Evolutionary conservation across 1,139 yeast genomes (phyloP).

Genomic region (Petasospora fabianii): DNA sequence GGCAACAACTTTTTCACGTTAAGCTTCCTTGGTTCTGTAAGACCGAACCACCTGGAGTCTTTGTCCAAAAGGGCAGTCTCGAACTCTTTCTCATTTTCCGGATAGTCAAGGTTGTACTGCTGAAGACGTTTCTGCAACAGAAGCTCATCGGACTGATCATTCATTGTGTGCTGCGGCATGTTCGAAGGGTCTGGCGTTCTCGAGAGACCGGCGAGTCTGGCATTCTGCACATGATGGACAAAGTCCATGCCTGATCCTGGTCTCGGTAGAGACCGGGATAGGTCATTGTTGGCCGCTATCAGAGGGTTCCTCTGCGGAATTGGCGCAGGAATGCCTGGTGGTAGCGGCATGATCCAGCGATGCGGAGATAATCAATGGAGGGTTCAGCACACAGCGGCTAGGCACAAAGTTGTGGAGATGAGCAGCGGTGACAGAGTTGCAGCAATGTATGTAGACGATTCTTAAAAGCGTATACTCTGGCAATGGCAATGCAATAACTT

Average conservation of each 20-base stretch:
- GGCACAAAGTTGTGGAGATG: too few relatives aligned
- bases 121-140: constrained; percentile 36
- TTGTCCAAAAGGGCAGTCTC: constrained; percentile 43
- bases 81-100: constrained; percentile 44
- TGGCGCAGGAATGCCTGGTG: constrained; percentile 26
- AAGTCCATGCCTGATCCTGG: constrained; percentile 19
- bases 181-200: constrained; percentile 24
- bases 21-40: constrained; percentile 49
- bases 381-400: too few relatives aligned
- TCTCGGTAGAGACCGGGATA: constrained; percentile 9
- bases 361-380: too few relatives aligned
- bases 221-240: constrained; percentile 8
- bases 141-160: constrained; percentile 18
- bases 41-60: constrained; percentile 53
- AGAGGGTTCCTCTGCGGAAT: constrained; percentile 20
- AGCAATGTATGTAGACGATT: too few relatives aligned
- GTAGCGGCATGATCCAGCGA: too few relatives aligned
- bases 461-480: too few relatives aligned
- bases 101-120: constrained; percentile 57
- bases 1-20: constrained; percentile 67
- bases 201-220: constrained; percentile 11
- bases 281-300: neutral
- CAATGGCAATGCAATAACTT: too few relatives aligned
- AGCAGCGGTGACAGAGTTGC: too few relatives aligned
- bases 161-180: constrained; percentile 3